phyloP scores from a whole-genome alignment of 352 stramenopile genomes.

The Globisporangium nunn region DNA sequence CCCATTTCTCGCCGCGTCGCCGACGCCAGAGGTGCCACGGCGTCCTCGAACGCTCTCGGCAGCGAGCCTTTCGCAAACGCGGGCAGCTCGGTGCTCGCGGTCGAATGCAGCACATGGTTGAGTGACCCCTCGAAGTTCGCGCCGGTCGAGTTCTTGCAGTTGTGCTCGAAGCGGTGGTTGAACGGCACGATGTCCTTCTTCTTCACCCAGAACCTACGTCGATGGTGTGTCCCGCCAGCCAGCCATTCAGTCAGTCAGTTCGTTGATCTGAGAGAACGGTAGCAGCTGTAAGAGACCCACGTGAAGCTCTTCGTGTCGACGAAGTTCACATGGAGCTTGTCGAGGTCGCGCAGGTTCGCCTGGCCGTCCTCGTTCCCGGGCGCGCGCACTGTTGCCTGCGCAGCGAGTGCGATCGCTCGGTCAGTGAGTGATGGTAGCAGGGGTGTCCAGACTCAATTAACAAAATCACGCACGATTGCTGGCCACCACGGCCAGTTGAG shows the following conservation, averaged over 20 bases:
- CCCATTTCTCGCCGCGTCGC: slow-evolving; percentile 21
- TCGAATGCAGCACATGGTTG: slow-evolving; percentile 28
- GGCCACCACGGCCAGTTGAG: slow-evolving; percentile 77
- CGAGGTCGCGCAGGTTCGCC: slow-evolving; percentile 25
- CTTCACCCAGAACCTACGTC: slow-evolving; percentile 39
- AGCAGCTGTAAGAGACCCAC: background rate
- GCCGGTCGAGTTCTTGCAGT: slow-evolving; percentile 22
- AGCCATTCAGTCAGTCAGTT: background rate
- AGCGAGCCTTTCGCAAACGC: slow-evolving; percentile 37
- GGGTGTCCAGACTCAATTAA: too few species aligned
- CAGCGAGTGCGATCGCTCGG: background rate
- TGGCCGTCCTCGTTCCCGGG: slow-evolving; percentile 38
- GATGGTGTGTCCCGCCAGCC: background rate
- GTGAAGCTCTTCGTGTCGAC: slow-evolving; percentile 36
- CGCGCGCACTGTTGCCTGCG: slow-evolving; percentile 48
- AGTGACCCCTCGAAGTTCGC: slow-evolving; percentile 37
- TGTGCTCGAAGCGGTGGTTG: slow-evolving; percentile 27
- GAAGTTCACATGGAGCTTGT: slow-evolving; percentile 48
- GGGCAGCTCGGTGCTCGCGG: slow-evolving; percentile 31
- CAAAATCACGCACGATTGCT: slow-evolving; percentile 31
- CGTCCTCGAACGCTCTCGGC: slow-evolving; percentile 21
- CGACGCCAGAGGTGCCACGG: slow-evolving; percentile 20
- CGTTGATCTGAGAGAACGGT: background rate
- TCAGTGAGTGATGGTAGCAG: background rate
- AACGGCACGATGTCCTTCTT: slow-evolving; percentile 31